Conservation (phyloP, 305 asterid genomes). For the Galium porrigens region DNA sequence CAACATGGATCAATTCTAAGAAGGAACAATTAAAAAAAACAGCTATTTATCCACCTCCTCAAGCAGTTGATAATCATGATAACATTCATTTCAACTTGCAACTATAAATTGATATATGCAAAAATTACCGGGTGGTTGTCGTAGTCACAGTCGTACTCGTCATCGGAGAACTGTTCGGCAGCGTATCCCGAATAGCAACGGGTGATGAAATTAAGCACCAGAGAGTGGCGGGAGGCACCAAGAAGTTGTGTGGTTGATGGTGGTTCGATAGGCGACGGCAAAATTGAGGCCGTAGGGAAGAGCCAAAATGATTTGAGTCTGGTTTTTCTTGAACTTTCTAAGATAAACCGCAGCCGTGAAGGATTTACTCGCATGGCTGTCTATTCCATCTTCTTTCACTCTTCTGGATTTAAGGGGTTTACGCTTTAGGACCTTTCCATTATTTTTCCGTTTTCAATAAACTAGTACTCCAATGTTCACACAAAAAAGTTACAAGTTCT, state of each 20-base stretch:
- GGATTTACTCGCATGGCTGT: slow-evolving; percentile 10
- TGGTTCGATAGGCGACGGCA: slow-evolving; percentile 15
- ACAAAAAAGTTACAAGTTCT: too few species aligned
- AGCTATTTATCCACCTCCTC: neutral
- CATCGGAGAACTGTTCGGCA: slow-evolving; percentile 83
- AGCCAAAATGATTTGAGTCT: slow-evolving; percentile 7
- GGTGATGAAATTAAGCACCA: neutral
- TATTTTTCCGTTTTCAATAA: too few species aligned
- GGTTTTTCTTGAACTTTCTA: slow-evolving; percentile 34
- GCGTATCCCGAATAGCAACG: slow-evolving; percentile 48
- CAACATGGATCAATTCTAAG: neutral
- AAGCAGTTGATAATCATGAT: neutral
- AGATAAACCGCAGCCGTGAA: slow-evolving; percentile 40
- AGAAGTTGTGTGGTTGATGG: slow-evolving; percentile 8
- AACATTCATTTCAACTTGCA: neutral
- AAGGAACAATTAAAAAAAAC: too few species aligned
- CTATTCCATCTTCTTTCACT: neutral
- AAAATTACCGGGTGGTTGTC: slow-evolving; percentile 57
- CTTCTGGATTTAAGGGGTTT: neutral
- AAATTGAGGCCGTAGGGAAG: slow-evolving; percentile 16
- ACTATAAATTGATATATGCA: neutral
- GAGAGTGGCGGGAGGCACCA: slow-evolving; percentile 1
- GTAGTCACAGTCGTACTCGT: slow-evolving; percentile 87
- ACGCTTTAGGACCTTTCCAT: too few species aligned
- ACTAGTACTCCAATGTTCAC: too few species aligned